These are phyloP conservation scores for Saccharomyces kudriavzevii DNA, from an alignment of 805 yeast genomes.

Conservation along the genomic window DNA sequence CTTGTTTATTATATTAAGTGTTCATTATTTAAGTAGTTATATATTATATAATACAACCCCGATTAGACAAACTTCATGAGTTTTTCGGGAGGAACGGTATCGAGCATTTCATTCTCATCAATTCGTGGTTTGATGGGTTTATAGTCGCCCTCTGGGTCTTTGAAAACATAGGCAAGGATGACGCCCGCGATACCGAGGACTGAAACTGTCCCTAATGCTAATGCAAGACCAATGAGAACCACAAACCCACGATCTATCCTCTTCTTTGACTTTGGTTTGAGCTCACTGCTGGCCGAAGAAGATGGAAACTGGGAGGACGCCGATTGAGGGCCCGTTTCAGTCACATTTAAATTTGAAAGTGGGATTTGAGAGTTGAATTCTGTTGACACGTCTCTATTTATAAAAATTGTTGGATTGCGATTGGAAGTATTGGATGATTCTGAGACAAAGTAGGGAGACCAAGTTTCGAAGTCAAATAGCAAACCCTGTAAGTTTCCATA, in stretches of 20 bases:
- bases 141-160: slow-evolving; percentile 35
- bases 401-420: slow-evolving; percentile 30
- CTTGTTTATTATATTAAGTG: neutral
- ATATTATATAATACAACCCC: slow-evolving; percentile 7
- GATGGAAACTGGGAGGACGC: slow-evolving; percentile 9
- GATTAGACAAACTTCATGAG: slow-evolving; percentile 33
- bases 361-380: slow-evolving; percentile 23
- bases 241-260: slow-evolving; percentile 47
- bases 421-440: slow-evolving; percentile 10
- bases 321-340: slow-evolving; percentile 5
- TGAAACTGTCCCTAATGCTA: slow-evolving; percentile 47
- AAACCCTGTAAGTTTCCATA: slow-evolving; percentile 25
- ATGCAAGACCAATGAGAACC: slow-evolving; percentile 60
- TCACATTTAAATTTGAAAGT: slow-evolving; percentile 9
- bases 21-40: neutral
- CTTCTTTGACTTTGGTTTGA: slow-evolving; percentile 1
- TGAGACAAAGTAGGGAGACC: slow-evolving; percentile 21
- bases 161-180: slow-evolving; percentile 29
- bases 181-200: slow-evolving; percentile 36
- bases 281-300: slow-evolving; percentile 2
- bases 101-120: slow-evolving; percentile 53
- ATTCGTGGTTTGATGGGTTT: slow-evolving; percentile 46
- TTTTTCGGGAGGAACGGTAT: slow-evolving; percentile 53
- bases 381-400: slow-evolving; percentile 34
- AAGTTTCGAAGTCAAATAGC: slow-evolving; percentile 16